These are phyloP conservation scores for Puccinia coronata DNA, from an alignment of 1,284 basidiomycete species.

Conservation along the genomic window DNA sequence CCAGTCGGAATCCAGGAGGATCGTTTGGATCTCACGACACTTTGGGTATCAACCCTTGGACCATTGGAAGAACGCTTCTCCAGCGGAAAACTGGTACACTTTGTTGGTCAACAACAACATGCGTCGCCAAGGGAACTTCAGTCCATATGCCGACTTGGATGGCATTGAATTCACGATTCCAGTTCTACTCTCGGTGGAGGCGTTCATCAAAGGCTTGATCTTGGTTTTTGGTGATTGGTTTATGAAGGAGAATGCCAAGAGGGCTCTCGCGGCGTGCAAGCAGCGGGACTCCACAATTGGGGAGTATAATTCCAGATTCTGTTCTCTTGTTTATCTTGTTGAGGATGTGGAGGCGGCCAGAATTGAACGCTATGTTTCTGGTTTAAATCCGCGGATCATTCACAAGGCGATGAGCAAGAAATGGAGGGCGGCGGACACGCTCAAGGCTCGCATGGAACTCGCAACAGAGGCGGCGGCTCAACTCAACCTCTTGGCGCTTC, in stretches of 20 bases:
- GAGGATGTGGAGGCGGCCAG: not conserved
- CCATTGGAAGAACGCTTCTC: not conserved
- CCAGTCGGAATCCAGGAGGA: not conserved
- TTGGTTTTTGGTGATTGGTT: not conserved
- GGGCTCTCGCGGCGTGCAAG: not conserved
- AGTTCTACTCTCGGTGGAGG: not conserved
- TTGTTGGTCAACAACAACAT: not conserved
- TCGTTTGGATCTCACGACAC: not conserved
- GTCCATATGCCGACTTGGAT: slow-evolving; percentile 7
- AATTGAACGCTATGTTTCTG: not conserved
- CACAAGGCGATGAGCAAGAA: not conserved
- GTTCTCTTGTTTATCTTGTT: not conserved
- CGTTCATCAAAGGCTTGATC: not conserved
- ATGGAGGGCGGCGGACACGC: not conserved
- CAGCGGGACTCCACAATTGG: not conserved
- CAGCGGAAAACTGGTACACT: not conserved
- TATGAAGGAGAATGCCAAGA: not conserved
- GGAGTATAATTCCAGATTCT: slow-evolving; percentile 7
- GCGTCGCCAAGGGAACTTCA: not conserved
- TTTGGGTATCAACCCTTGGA: not conserved
- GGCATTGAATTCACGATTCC: not conserved
- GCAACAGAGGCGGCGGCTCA: not conserved
- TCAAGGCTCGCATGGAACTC: not conserved
- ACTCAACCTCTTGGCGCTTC: not conserved
- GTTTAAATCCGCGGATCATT: not conserved